A percentile compares a stretch with the other conserved stretches of the same genome.
Conservation (phyloP, 1,284 basidiomycete genomes). For the Boletus putidus region DNA sequence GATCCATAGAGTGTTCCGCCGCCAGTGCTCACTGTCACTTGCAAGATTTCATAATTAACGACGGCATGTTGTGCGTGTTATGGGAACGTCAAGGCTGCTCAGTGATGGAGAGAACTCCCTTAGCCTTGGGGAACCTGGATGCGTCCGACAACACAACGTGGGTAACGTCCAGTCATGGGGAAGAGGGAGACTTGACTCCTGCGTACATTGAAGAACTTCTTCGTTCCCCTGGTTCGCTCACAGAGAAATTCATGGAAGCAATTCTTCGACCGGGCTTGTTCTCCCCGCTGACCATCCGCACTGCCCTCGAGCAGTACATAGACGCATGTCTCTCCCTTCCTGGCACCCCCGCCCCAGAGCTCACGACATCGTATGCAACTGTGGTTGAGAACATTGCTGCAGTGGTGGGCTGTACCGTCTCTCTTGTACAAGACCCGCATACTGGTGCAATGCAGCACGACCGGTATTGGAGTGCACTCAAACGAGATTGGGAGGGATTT, state of each 20-base stretch:
- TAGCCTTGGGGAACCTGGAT: conserved; percentile 44
- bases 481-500: conserved; percentile 92
- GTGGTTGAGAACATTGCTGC: conserved; percentile 76
- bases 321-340: conserved; percentile 68
- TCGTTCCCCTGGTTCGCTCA: conserved; percentile 66
- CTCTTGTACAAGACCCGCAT: conserved; percentile 67
- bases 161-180: conserved; percentile 56
- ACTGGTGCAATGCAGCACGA: conserved; percentile 79
- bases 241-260: conserved; percentile 77
- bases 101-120: conserved; percentile 57
- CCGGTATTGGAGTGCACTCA: conserved; percentile 80
- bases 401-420: conserved; percentile 84
- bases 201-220: conserved; percentile 83
- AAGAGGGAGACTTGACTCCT: conserved; percentile 78
- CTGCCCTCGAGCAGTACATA: conserved; percentile 80
- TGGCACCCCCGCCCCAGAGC: conserved; percentile 51
- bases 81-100: conserved; percentile 80
- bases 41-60: conserved; percentile 68
- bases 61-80: conserved; percentile 57
- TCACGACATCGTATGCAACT: conserved; percentile 61
- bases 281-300: conserved; percentile 75
- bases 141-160: conserved; percentile 45
- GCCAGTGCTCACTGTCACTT: conserved; percentile 66
- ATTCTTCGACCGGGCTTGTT: conserved; percentile 87
- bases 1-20: conserved; percentile 57